Conservation (phyloP, 2,329 filamentous ascomycete species). For the Colletotrichum sp. region DNA sequence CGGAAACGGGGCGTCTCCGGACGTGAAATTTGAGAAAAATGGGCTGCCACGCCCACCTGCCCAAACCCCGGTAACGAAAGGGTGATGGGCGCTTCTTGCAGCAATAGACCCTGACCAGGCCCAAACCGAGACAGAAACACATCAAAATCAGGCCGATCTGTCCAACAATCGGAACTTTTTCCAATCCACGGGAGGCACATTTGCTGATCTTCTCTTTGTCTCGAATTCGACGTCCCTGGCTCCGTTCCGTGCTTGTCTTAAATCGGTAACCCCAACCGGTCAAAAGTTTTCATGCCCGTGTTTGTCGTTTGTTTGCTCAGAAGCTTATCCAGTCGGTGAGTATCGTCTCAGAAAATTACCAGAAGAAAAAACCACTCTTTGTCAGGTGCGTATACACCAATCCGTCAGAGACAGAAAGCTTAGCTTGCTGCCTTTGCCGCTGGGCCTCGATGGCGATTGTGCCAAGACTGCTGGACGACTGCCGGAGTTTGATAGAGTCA, state of each 20-base stretch:
- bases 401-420: not conserved
- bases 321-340: not conserved
- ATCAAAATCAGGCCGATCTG: not conserved
- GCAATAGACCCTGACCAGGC: not conserved
- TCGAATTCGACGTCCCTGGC: not conserved
- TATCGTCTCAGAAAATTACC: not conserved
- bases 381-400: not conserved
- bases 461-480: not conserved
- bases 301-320: not conserved
- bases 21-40: not conserved
- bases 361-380: not conserved
- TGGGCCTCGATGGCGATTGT: not conserved
- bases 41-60: not conserved
- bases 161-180: conserved; percentile 1
- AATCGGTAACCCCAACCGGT: not conserved
- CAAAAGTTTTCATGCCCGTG: not conserved
- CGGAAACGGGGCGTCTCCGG: not conserved
- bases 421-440: not conserved
- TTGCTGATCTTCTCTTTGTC: conserved; percentile 16
- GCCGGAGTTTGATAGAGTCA: not conserved
- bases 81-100: not conserved
- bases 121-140: not conserved
- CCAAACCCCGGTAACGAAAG: not conserved
- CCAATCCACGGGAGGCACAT: not conserved
- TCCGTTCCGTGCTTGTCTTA: not conserved